Evolutionary conservation across 73 alveolate species (phyloP), one percentile per base, ranked within the genome.

Genomic region (Vitrella brassicaformis): DNA sequence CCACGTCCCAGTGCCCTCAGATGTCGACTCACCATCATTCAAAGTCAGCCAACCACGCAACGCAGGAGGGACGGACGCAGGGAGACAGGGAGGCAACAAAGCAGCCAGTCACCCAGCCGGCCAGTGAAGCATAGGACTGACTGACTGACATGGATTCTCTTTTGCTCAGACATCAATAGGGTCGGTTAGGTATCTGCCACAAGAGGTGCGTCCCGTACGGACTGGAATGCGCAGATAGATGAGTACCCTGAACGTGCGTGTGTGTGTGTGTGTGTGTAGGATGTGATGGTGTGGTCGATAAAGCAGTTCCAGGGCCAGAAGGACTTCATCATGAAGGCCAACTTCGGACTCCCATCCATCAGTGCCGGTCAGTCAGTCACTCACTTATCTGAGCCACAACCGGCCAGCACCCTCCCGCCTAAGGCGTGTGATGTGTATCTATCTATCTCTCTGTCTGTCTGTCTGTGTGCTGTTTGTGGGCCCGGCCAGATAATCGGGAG

Each of bases 221-320:
- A n/a, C n/a, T n/a, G n/a, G n/a, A n/a, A n/a, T n/a, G n/a, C n/a
- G n/a, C n/a, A n/a, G n/a, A n/a, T n/a, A n/a, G n/a, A n/a, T n/a
- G n/a, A n/a, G n/a, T n/a, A n/a, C n/a, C n/a, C n/a, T n/a, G n/a
- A n/a, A n/a, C n/a, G n/a, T n/a, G n/a, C 19, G 65, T 8, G 25
- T 45, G 19, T 19, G 65, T 45, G 65, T 8, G 28, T 8, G 27
- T 29, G 45, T 4, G 14, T 25, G 47, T 86, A 94, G 72, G 98
- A 94, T 74, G 91, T 94, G 64, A 86, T 94, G 88, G 90, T 90
- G 47, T 96, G 99, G 98, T 88, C 93, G 30, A 84, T 96, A 68
- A 96, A 94, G 83, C 92, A 92, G 78, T 96, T 96, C 90, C 95
- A 94, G 28, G 84, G 98, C 10, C 91, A 96, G 80, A 94, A 94